Base-by-base conservation (phyloP, 2,329 filamentous ascomycete genomes). In the Alternaria hordeiaustralica region DNA sequence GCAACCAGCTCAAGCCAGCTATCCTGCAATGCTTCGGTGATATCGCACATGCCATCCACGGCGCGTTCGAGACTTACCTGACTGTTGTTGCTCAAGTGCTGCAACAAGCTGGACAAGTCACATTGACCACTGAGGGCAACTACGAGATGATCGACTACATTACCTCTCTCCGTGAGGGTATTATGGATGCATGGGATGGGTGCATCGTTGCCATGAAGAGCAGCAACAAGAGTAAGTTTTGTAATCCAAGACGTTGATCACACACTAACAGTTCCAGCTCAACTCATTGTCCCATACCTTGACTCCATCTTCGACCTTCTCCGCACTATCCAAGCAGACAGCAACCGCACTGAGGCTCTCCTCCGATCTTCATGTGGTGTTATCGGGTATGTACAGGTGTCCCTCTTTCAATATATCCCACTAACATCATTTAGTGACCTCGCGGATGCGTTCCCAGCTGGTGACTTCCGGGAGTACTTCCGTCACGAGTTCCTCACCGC, bases 101-200 rank as follows among this genome's bases (percentile, higher is more conserved):
- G 67, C 93, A 97, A 82, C 95, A 98, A 81, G 96, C 96, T 60
- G 92, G 94, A 18, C 89, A 87, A 47, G 93, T 99, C 60, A 92
- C 90, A 30, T 88, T 92, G 45, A 89, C 89, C 60, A 87, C 89
- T 26, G 94, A 97, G 70, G 90, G 92, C 63, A 92, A 92, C 55
- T 96, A 94, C 73, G 96, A 99, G 82, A 97, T 98, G 92, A 90
- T 94, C 61, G 95, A 98, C 82, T 99, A 99, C 79, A 91, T 99
- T 72, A 89, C 97, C 68, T 97, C 94, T 20, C 87, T 99, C 53
- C 91, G 96, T 58, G 96, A 99, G 79, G 96, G 95, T 72, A 98
- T 99, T 71, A 97, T 98, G 91, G 96, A 99, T 85, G 96, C 96
- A 33, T 99, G 96, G 94, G 94, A 94, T 75, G 96, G 96, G 71